Conservation (phyloP, 768 basidiomycete genomes). For the Termitomyces titanicus region DNA sequence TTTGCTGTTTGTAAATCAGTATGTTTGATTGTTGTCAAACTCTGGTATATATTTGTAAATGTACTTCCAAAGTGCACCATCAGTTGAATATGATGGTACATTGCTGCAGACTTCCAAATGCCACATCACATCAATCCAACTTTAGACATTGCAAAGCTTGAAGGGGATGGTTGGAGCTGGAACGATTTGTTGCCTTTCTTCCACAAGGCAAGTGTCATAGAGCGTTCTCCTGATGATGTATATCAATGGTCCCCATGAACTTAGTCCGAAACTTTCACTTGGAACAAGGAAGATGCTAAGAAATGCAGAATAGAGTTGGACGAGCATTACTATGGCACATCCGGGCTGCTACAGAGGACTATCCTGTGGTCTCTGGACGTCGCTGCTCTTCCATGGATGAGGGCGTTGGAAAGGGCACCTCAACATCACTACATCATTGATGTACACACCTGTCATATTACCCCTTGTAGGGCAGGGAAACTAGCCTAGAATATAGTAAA, state of each 20-base stretch:
- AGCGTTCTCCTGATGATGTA: background rate
- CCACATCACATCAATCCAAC: background rate
- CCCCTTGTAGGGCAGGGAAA: too few relatives aligned
- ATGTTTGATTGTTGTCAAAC: background rate
- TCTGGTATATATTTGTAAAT: background rate
- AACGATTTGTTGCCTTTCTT: background rate
- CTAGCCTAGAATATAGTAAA: too few relatives aligned
- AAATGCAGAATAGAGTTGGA: background rate
- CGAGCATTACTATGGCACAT: background rate
- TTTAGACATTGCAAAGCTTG: background rate
- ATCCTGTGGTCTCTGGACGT: background rate
- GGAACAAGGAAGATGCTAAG: background rate
- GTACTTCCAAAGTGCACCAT: background rate
- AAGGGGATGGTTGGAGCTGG: background rate
- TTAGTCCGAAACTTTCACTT: background rate
- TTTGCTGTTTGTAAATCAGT: background rate
- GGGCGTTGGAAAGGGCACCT: too few relatives aligned
- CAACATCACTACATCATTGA: too few relatives aligned
- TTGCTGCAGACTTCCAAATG: background rate
- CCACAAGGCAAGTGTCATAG: background rate
- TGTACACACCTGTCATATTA: too few relatives aligned
- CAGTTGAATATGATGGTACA: background rate
- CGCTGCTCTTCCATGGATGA: background rate
- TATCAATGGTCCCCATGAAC: background rate
- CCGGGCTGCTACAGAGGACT: background rate